Evolutionary conservation across 2,329 filamentous ascomycete genomes (phyloP), one percentile per base, ranked within the genome.

Genomic region (Aureobasidium namibiae): DNA sequence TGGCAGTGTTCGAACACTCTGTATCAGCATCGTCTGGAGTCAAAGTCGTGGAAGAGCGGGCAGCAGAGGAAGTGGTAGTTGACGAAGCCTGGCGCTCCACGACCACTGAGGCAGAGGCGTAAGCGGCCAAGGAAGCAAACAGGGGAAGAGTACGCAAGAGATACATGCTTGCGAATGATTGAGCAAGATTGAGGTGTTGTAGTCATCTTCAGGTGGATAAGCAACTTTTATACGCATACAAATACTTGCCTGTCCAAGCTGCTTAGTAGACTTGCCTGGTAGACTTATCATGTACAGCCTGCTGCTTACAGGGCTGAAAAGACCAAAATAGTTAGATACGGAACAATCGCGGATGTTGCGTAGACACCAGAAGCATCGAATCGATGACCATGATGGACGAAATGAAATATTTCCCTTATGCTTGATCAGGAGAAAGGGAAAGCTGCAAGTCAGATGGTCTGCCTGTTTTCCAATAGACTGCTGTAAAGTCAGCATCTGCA

Each of bases 131-230:
- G 24, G 44, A 49, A 24, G 31, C 24, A 29, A 59, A 5, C 26
- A 49, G 36, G 13, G 56, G 21, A 14, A 42, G 14, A 14, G 38
- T 23, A 52, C 42, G 41, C 23, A 45, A 42, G 38, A 52, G 34
- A 59, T 59, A 18, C 56, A 59, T 59, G 26, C 7, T 18, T 59
- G 46, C 33, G 39, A 46, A 16, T 8, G 16, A 33, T 41, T 41
- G 56, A 58, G 56, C 42, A 48, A 48, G 33, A 41, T 58, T 58
- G 56, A 49, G 23, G 18, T 42, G 44, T 33, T 58, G 23, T 56
- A 34, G 13, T 58, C 33, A 49, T 18, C 14, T 26, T 23, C 11
- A 36, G 14, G 41, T 13, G 18, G 26, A 33, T 21, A 45, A 44
- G 41, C 23, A 42, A 18, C 38, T 29, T 8, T 29, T 50, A 41